Evolutionary conservation across 1,284 basidiomycete species (phyloP).

Genomic region (Cutaneotrichosporon spelunceum): DNA sequence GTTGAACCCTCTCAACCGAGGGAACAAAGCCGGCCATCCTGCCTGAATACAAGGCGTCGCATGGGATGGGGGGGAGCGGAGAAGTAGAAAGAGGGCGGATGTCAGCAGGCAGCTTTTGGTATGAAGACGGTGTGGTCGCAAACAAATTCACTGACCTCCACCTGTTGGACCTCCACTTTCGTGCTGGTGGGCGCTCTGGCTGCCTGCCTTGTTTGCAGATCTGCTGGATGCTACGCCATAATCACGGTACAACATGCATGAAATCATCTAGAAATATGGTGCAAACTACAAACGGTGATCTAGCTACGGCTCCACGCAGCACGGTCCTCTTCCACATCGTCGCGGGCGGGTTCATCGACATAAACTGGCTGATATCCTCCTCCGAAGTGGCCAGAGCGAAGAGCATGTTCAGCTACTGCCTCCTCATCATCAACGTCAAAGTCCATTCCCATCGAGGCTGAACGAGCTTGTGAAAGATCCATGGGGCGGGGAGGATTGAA

Average conservation of each 20-base stretch:
- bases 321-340: background rate
- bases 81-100: background rate
- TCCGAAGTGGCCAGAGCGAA: slow-evolving; percentile 14
- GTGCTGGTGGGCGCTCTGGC: background rate
- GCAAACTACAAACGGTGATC: background rate
- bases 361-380: slow-evolving; percentile 33
- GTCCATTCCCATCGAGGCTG: slow-evolving; percentile 56
- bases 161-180: background rate
- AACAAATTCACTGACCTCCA: background rate
- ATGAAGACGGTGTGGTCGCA: background rate
- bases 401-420: slow-evolving; percentile 42
- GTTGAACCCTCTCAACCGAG: background rate
- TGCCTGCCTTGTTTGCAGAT: background rate
- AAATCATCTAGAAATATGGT: background rate
- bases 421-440: slow-evolving; percentile 64
- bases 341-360: slow-evolving; percentile 24
- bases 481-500: slow-evolving; percentile 88
- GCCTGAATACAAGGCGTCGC: background rate
- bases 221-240: background rate
- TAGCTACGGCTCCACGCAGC: background rate
- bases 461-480: slow-evolving; percentile 62
- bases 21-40: slow-evolving; percentile 5
- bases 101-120: background rate
- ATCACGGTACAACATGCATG: background rate
- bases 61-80: background rate